These are phyloP conservation scores for Pythium inflatum DNA, from an alignment of 352 stramenopile species.

Conservation along the genomic window DNA sequence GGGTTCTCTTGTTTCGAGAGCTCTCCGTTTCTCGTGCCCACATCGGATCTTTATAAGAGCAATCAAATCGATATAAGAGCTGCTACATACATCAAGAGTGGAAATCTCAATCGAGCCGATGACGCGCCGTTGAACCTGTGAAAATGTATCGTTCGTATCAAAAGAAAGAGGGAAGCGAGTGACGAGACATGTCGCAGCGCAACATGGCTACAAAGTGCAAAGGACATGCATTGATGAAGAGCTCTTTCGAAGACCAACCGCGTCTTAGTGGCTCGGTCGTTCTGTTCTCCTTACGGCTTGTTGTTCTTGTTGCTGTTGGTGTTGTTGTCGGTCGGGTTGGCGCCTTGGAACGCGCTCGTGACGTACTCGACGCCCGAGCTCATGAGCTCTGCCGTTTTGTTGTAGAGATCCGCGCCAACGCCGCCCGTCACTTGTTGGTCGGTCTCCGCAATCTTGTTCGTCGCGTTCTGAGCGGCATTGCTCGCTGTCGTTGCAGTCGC, in stretches of 20 bases:
- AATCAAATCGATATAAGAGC: constrained; percentile 18
- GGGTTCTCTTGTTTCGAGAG: neutral
- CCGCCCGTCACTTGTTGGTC: constrained; percentile 72
- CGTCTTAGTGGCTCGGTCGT: too few species aligned
- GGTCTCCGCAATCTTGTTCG: constrained; percentile 42
- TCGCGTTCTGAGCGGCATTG: constrained; percentile 41
- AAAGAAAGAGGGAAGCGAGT: neutral
- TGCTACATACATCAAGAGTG: constrained; percentile 17
- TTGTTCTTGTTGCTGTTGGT: too few species aligned
- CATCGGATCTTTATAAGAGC: constrained; percentile 18
- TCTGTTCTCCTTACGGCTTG: constrained; percentile 1
- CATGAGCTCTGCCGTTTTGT: constrained; percentile 38
- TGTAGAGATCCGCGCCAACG: constrained; percentile 59
- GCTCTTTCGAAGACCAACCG: too few species aligned
- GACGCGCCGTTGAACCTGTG: constrained; percentile 11
- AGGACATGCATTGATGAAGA: neutral
- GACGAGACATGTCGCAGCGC: constrained; percentile 7
- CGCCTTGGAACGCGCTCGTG: constrained; percentile 54
- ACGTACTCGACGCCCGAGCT: constrained; percentile 64
- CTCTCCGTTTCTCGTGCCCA: neutral
- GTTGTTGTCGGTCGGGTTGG: constrained; percentile 42
- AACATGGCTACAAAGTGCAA: neutral
- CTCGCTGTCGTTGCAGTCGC: constrained; percentile 28
- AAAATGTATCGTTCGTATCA: neutral
- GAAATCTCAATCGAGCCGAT: neutral